These are phyloP conservation scores for Stagonosporopsis cucurbitacearum DNA, from an alignment of 2,329 filamentous ascomycete genomes.

Conservation along the genomic window DNA sequence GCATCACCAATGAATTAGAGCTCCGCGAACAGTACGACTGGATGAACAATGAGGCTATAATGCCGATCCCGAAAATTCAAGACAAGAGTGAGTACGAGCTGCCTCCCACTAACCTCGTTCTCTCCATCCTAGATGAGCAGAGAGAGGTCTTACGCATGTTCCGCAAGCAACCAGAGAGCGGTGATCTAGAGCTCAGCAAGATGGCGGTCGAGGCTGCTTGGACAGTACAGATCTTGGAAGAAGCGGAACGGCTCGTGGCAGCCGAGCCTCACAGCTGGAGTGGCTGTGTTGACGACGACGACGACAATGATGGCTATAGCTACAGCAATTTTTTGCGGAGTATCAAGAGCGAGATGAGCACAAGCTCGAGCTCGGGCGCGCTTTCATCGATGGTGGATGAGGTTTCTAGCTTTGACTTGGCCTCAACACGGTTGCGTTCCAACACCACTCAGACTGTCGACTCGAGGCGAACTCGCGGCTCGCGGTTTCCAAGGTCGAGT, in stretches of 20 bases:
- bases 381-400: constrained; percentile 11
- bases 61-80: neutral
- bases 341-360: constrained; percentile 18
- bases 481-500: neutral
- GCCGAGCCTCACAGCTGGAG: constrained; percentile 8
- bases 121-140: constrained; percentile 24
- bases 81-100: neutral
- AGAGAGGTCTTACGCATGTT: constrained; percentile 20
- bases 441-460: neutral
- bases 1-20: neutral
- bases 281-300: constrained; percentile 4
- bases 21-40: constrained; percentile 8
- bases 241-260: constrained; percentile 9
- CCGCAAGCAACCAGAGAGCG: constrained; percentile 11
- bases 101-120: neutral
- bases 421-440: neutral
- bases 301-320: constrained; percentile 20
- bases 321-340: constrained; percentile 26
- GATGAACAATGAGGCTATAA: constrained; percentile 9
- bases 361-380: constrained; percentile 1
- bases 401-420: constrained; percentile 2
- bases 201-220: constrained; percentile 20
- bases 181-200: constrained; percentile 1
- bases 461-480: neutral
- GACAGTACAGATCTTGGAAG: constrained; percentile 21